Evolutionary conservation across 768 basidiomycete species (phyloP).

Genomic region (Royoungia palumana): DNA sequence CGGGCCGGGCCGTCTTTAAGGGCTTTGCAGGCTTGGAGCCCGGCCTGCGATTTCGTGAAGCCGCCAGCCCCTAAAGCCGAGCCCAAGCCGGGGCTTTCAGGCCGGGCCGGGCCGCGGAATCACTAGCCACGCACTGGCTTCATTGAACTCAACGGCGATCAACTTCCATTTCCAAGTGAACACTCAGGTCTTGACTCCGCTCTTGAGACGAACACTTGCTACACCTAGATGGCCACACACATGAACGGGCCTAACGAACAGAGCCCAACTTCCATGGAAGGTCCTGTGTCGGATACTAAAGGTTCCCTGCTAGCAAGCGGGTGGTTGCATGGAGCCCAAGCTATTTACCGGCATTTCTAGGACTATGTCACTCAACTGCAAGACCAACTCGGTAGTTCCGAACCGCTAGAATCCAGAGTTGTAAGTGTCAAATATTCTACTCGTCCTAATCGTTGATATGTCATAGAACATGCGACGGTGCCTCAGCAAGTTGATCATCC

Average conservation of each 20-base stretch:
- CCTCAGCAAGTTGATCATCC: slow-evolving; percentile 14
- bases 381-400: not conserved
- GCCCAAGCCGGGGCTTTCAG: too few species aligned
- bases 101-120: too few species aligned
- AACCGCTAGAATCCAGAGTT: slow-evolving; percentile 3
- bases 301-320: slow-evolving; percentile 3
- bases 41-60: too few species aligned
- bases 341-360: slow-evolving; percentile 13
- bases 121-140: slow-evolving; percentile 1
- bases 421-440: not conserved
- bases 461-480: slow-evolving; percentile 9
- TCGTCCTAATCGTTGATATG: not conserved
- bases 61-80: too few species aligned
- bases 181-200: too few species aligned
- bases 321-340: not conserved
- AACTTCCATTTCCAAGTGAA: not conserved
- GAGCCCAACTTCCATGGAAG: not conserved
- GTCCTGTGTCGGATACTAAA: not conserved
- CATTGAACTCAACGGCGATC: not conserved
- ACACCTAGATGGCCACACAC: not conserved
- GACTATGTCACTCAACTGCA: not conserved
- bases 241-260: not conserved
- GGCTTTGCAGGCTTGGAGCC: too few species aligned
- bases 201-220: not conserved
- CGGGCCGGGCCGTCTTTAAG: too few species aligned